These are phyloP conservation scores for Phytophthora sojae DNA, from an alignment of 352 stramenopile genomes.

Conservation along the genomic window DNA sequence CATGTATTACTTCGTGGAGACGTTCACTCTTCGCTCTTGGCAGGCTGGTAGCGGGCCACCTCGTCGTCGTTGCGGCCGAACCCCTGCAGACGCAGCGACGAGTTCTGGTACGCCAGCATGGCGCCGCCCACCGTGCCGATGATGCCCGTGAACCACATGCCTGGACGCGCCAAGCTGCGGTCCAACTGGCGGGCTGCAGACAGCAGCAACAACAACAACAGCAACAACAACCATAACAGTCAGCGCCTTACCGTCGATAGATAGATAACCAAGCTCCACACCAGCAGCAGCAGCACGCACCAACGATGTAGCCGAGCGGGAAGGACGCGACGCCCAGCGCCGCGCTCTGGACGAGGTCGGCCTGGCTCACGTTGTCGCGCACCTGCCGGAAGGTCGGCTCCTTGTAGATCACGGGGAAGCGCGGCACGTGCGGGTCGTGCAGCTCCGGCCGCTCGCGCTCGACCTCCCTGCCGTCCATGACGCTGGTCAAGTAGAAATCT, in stretches of 20 bases:
- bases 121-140: slow-evolving; percentile 64
- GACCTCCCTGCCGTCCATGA: slow-evolving; percentile 29
- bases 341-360: slow-evolving; percentile 55
- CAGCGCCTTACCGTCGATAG: background rate
- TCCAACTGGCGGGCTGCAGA: slow-evolving; percentile 67
- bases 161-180: slow-evolving; percentile 59
- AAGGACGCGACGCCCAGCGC: slow-evolving; percentile 60
- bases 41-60: slow-evolving; percentile 55
- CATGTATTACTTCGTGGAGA: background rate
- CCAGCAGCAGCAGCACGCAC: slow-evolving; percentile 37
- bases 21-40: slow-evolving; percentile 12
- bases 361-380: slow-evolving; percentile 58
- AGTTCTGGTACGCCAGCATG: slow-evolving; percentile 84
- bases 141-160: slow-evolving; percentile 83
- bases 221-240: background rate
- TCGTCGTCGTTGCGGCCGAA: slow-evolving; percentile 81
- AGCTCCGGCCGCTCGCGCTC: slow-evolving; percentile 53
- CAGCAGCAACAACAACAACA: background rate
- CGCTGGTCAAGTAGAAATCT: background rate
- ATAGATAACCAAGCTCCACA: too few relatives aligned
- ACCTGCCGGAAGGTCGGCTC: slow-evolving; percentile 71
- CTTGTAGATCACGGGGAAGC: slow-evolving; percentile 74
- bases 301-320: slow-evolving; percentile 76
- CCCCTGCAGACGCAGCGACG: slow-evolving; percentile 76
- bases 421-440: slow-evolving; percentile 65